phyloP scores from a whole-genome alignment of 2,329 filamentous ascomycete species.

The Hypoxylon sp. region DNA sequence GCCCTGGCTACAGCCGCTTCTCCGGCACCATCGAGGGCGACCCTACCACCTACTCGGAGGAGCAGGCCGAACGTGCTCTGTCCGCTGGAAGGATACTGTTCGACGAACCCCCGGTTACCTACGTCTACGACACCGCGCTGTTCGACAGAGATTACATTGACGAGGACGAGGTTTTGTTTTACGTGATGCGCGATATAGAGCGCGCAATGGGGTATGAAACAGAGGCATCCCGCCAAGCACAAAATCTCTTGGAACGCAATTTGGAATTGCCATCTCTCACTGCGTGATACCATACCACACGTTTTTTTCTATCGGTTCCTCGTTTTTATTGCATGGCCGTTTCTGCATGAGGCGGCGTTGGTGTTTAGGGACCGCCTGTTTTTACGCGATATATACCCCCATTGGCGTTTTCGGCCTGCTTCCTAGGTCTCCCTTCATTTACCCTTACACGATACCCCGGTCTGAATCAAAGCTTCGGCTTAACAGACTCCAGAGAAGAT shows the following conservation, averaged over 20 bases:
- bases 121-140: not conserved
- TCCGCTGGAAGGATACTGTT: not conserved
- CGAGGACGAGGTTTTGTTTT: not conserved
- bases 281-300: not conserved
- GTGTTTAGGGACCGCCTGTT: not conserved
- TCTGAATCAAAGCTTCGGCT: not conserved
- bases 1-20: slow-evolving; percentile 60
- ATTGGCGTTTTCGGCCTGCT: not conserved
- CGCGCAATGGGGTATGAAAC: no score
- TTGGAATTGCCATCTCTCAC: no score
- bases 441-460: not conserved
- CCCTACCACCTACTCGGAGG: not conserved
- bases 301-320: not conserved
- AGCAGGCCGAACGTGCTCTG: not conserved
- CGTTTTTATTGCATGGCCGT: not conserved
- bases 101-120: not conserved
- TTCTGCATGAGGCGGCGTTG: slow-evolving; percentile 11
- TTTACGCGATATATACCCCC: not conserved
- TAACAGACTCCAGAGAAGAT: not conserved
- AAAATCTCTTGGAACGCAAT: no score
- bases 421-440: not conserved
- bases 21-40: slow-evolving; percentile 53
- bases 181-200: not conserved
- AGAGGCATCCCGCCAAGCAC: no score
- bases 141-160: slow-evolving; percentile 27